Evolutionary conservation across 805 yeast species (phyloP).

Genomic region (Alloascoidea hylecoeti): DNA sequence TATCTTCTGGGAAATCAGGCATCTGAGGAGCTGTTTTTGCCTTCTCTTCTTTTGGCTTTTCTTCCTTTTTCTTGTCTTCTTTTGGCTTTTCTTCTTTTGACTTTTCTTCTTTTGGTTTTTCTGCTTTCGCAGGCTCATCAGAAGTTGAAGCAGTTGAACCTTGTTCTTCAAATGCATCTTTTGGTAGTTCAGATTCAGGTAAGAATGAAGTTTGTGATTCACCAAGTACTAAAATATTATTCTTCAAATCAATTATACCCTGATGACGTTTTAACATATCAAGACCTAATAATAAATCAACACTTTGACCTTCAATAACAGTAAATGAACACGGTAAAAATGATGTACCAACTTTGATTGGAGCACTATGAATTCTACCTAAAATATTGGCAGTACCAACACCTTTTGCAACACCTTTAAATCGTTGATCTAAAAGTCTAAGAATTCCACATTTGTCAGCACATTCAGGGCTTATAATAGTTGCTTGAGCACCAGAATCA

Average conservation of each 20-base stretch:
- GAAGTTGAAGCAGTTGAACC: not conserved
- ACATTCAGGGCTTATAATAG: constrained; percentile 63
- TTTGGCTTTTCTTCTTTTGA: not conserved
- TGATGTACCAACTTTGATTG: constrained; percentile 61
- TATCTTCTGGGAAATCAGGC: constrained; percentile 18
- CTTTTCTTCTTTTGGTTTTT: not conserved
- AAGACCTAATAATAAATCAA: constrained; percentile 70
- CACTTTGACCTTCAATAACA: constrained; percentile 40
- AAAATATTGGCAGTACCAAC: constrained; percentile 71
- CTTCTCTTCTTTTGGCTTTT: not conserved
- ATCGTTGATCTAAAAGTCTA: constrained; percentile 66
- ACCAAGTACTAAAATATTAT: constrained; percentile 55
- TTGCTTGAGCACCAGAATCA: constrained; percentile 91
- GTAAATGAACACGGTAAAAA: constrained; percentile 57
- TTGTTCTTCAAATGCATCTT: constrained; percentile 13
- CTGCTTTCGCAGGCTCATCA: not conserved
- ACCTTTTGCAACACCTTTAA: constrained; percentile 75
- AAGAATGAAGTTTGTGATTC: constrained; percentile 60
- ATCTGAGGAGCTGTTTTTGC: not conserved
- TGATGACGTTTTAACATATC: constrained; percentile 85
- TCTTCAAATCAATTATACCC: constrained; percentile 62
- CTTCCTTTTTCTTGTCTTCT: not conserved
- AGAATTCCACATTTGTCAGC: constrained; percentile 62
- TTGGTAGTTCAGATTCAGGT: constrained; percentile 56
- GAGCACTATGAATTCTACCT: constrained; percentile 85